Percentiles rank a stretch among this genome's conserved stretches.
phyloP scores from a whole-genome alignment of 2,329 filamentous ascomycete species.

The Sporothrix humicola region DNA sequence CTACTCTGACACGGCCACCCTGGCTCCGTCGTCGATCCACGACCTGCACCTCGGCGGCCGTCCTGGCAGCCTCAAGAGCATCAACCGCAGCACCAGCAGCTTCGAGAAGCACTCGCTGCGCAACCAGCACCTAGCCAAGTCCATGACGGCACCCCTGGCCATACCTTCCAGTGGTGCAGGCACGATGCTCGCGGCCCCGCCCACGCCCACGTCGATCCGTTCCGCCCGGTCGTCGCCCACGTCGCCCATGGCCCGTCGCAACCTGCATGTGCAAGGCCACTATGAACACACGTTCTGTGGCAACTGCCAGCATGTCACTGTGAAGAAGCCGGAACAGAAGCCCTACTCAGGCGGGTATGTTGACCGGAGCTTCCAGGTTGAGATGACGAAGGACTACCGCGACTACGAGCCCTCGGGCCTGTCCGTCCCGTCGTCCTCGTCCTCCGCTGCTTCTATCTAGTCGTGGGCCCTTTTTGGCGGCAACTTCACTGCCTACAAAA shows the following conservation, averaged over 20 bases:
- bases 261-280: not conserved
- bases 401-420: slow-evolving; percentile 34
- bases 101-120: slow-evolving; percentile 27
- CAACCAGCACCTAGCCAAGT: slow-evolving; percentile 10
- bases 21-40: slow-evolving; percentile 31
- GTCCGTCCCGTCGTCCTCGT: slow-evolving; percentile 34
- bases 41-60: slow-evolving; percentile 26
- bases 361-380: too few species aligned
- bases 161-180: not conserved
- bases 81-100: slow-evolving; percentile 31
- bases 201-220: slow-evolving; percentile 11
- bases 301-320: slow-evolving; percentile 25
- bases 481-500: not conserved
- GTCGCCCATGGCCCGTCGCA: not conserved
- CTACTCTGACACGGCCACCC: slow-evolving; percentile 31
- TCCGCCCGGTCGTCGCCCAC: not conserved
- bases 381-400: too few species aligned
- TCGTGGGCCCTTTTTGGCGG: not conserved
- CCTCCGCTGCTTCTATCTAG: slow-evolving; percentile 36
- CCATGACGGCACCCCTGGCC: slow-evolving; percentile 26
- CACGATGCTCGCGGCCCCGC: not conserved
- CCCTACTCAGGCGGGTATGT: too few species aligned
- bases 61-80: not conserved
- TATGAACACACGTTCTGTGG: slow-evolving; percentile 28
- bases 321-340: not conserved